Conservation (phyloP, 805 yeast genomes). For the Hanseniaspora jakobsenii region DNA sequence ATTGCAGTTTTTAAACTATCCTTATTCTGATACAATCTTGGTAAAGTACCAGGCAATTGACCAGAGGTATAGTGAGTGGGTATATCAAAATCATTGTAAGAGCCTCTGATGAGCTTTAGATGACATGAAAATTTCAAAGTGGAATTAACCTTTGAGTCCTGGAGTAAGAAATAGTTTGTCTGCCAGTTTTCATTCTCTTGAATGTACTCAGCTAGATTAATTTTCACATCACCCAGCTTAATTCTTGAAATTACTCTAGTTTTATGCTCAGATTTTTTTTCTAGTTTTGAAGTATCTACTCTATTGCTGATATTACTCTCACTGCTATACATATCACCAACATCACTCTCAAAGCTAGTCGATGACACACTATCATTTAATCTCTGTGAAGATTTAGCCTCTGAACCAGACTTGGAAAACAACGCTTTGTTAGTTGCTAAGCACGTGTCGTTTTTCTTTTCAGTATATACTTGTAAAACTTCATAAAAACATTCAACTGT, state of each 20-base stretch:
- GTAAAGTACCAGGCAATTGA: slow-evolving; percentile 22
- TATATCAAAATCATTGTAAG: slow-evolving; percentile 25
- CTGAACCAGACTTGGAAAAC: no score
- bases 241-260: slow-evolving; percentile 25
- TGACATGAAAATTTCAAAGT: slow-evolving; percentile 53
- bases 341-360: slow-evolving; percentile 10
- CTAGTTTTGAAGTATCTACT: no score
- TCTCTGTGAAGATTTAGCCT: no score
- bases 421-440: no score
- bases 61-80: slow-evolving; percentile 19
- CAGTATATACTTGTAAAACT: slow-evolving; percentile 20
- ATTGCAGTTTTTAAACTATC: no score
- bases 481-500: slow-evolving; percentile 37
- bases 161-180: slow-evolving; percentile 54
- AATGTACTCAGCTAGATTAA: slow-evolving; percentile 65
- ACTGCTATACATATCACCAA: background rate
- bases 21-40: slow-evolving; percentile 9
- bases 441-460: background rate
- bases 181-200: slow-evolving; percentile 36
- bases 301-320: background rate
- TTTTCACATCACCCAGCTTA: slow-evolving; percentile 50
- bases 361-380: no score
- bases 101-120: slow-evolving; percentile 34
- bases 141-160: slow-evolving; percentile 71
- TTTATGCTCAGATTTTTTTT: no score